phyloP scores from a whole-genome alignment of 2,329 filamentous ascomycete species.

The Drechslerella coelobrocha region DNA sequence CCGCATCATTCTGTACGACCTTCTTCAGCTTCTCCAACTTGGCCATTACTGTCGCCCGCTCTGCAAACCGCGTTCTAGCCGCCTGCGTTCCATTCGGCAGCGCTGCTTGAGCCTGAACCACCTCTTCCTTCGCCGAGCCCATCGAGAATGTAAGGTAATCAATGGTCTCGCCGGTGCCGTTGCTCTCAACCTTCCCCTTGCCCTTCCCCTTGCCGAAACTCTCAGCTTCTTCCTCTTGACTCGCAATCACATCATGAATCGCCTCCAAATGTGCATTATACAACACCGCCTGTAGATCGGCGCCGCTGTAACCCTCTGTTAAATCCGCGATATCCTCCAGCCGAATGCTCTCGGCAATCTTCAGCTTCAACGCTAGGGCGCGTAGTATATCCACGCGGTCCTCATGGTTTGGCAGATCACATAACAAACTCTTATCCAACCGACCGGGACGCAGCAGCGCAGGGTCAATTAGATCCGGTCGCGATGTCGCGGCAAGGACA shows the following conservation, averaged over 20 bases:
- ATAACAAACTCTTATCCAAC: slow-evolving; percentile 89
- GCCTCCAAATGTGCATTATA: slow-evolving; percentile 97
- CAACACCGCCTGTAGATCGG: slow-evolving; percentile 90
- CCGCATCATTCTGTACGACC: slow-evolving; percentile 50
- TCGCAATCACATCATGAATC: slow-evolving; percentile 87
- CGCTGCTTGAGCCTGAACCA: slow-evolving; percentile 60
- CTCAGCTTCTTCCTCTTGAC: slow-evolving; percentile 61
- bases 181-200: slow-evolving; percentile 58
- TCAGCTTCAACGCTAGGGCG: slow-evolving; percentile 75
- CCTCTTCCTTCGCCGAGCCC: slow-evolving; percentile 51
- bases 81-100: slow-evolving; percentile 49
- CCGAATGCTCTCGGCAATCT: slow-evolving; percentile 67
- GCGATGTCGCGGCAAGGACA: slow-evolving; percentile 88
- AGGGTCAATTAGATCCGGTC: slow-evolving; percentile 94
- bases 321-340: slow-evolving; percentile 76
- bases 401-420: slow-evolving; percentile 79
- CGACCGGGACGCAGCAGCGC: slow-evolving; percentile 89
- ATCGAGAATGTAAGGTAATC: slow-evolving; percentile 53
- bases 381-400: slow-evolving; percentile 88
- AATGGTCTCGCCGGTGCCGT: slow-evolving; percentile 54
- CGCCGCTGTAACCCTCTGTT: slow-evolving; percentile 91
- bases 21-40: slow-evolving; percentile 80
- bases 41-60: slow-evolving; percentile 78
- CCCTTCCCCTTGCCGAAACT: slow-evolving; percentile 56
- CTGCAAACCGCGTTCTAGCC: slow-evolving; percentile 68